Conservation (phyloP, 495 filamentous ascomycete species). For the Aspergillus nidulans region DNA sequence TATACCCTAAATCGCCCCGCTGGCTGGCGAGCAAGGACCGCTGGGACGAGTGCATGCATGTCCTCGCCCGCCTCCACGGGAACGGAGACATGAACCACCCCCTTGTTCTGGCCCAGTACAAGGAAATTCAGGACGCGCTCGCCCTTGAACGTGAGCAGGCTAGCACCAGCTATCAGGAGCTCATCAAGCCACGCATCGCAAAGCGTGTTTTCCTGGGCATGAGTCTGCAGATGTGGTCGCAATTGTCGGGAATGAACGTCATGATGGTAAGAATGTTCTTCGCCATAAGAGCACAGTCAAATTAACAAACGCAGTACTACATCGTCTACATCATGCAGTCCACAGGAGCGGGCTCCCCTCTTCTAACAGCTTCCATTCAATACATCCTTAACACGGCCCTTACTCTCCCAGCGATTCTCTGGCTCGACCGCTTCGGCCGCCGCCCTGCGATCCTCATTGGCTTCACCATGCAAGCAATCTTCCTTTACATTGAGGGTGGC, state of each 20-base stretch:
- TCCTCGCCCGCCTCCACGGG: constrained; percentile 54
- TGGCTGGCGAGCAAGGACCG: constrained; percentile 71
- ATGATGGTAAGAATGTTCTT: constrained; percentile 52
- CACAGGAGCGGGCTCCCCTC: constrained; percentile 55
- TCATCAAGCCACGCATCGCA: constrained; percentile 58
- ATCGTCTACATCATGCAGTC: constrained; percentile 72
- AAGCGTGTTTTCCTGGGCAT: constrained; percentile 68
- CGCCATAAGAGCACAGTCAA: not conserved
- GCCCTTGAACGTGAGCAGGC: constrained; percentile 25
- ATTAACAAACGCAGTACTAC: constrained; percentile 33
- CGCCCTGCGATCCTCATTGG: constrained; percentile 49
- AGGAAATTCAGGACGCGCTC: constrained; percentile 17
- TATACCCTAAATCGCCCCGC: constrained; percentile 67
- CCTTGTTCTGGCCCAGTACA: constrained; percentile 12
- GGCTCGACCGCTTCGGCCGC: constrained; percentile 51
- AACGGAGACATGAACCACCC: constrained; percentile 15
- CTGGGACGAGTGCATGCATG: constrained; percentile 63
- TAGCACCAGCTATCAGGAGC: constrained; percentile 50
- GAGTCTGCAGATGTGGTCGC: constrained; percentile 72
- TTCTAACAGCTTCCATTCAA: constrained; percentile 69
- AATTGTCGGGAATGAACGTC: constrained; percentile 73
- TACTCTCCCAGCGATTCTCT: constrained; percentile 58
- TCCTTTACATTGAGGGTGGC: constrained; percentile 50
- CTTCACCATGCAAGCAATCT: constrained; percentile 45
- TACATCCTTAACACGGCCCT: constrained; percentile 72